Evolutionary conservation across 805 yeast genomes (phyloP), one percentile per base, ranked within the genome.

Genomic region (Yarrowia keelungensis): DNA sequence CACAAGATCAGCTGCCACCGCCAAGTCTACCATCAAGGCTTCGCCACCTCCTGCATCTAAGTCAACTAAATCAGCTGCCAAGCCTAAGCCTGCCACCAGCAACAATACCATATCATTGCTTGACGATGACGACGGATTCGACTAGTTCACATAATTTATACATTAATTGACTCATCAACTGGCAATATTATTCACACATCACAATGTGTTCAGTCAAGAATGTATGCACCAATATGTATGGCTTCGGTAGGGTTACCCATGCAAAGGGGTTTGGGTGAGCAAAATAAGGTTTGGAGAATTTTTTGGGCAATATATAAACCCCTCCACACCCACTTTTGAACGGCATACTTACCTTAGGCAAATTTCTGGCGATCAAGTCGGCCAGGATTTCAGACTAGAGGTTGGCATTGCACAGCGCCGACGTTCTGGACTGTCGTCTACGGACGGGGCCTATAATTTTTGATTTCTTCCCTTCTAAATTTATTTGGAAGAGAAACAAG

Each of bases 351-450:
- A n/a, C 61, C 54, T 42, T 43, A 43, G 46, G 65, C 51, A 59
- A 59, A 59, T 59, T 59, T 45, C 65, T 59, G 65, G 65, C 65
- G 65, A 59, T 59, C 65, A 59, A 59, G 65, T 59, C 65, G 65
- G 65, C 65, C 65, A 59, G 65, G 32, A 43, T 32, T 59, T 59
- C 65, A 35, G 65, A 59, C 51, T 45, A 35, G 65, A 45, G 50
- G 65, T 59, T 45, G 65, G 65, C 65, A 59, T 59, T 59, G 65
- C 65, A 59, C 65, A 59, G 65, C 65, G 65, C 65, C 51, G 65
- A 59, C 51, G 51, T 58, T 43, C 65, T 59, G 65, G 51, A 59
- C 65, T 59, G 65, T 45, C 65, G 65, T 59, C 65, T 56, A 42
- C 49, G 49, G 64, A 56, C 49, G 64, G 64, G 41, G 64, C 64